Conservation (phyloP, 768 basidiomycete genomes). For the Rhizopogon vinicolor region DNA sequence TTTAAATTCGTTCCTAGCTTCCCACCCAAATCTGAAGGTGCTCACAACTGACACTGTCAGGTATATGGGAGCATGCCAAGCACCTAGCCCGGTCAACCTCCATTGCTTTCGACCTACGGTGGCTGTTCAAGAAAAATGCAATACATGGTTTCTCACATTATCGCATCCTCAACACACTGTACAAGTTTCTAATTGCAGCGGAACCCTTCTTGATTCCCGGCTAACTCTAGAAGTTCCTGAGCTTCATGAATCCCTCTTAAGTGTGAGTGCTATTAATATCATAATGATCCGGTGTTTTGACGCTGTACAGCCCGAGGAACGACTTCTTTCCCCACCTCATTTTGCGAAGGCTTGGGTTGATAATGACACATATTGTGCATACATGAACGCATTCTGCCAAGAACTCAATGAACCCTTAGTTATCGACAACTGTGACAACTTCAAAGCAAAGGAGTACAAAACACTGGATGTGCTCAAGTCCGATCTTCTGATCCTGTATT, state of each 20-base stretch:
- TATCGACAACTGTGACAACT: neutral
- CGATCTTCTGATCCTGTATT: neutral
- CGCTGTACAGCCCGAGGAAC: neutral
- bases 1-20: neutral
- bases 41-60: neutral
- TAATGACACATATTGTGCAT: neutral
- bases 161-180: neutral
- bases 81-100: neutral
- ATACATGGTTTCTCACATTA: neutral
- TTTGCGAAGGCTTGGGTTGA: neutral
- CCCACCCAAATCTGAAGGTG: neutral
- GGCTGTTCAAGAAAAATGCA: neutral
- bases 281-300: neutral
- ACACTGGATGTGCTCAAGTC: neutral
- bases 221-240: neutral
- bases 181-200: too few species aligned
- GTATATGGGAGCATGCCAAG: neutral
- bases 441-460: neutral
- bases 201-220: neutral
- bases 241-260: neutral
- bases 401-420: neutral
- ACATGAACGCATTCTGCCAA: neutral
- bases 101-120: neutral
- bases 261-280: neutral
- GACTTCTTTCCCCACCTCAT: neutral